Percentiles rank a stretch among this genome's conserved stretches.
Conservation (phyloP, 2,329 filamentous ascomycete genomes). For the Scytalidium sp. region DNA sequence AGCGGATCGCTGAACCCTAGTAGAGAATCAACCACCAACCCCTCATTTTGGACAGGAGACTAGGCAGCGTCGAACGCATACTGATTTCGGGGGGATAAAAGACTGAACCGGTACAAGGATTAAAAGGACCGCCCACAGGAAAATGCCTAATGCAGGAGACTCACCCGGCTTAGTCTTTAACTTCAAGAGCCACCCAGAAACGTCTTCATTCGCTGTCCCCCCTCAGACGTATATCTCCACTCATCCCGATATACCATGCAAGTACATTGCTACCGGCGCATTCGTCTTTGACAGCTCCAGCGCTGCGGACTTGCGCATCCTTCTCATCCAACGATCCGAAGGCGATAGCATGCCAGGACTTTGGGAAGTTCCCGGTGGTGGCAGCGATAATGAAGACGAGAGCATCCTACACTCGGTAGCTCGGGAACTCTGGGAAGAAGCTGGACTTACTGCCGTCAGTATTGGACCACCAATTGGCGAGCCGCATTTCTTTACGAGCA, state of each 20-base stretch:
- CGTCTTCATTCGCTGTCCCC: not conserved
- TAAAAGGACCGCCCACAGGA: too few relatives aligned
- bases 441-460: conserved; percentile 30
- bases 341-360: conserved; percentile 26
- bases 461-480: not conserved
- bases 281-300: not conserved
- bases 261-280: not conserved
- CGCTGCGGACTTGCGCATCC: not conserved
- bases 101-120: too few relatives aligned
- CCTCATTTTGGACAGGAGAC: too few relatives aligned
- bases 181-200: too few relatives aligned
- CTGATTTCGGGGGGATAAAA: too few relatives aligned
- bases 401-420: conserved; percentile 41
- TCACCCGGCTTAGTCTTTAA: too few relatives aligned
- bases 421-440: conserved; percentile 47
- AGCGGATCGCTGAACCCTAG: too few relatives aligned
- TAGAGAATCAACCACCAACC: too few relatives aligned
- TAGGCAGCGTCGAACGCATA: too few relatives aligned
- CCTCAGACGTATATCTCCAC: not conserved
- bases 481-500: not conserved
- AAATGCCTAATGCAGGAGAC: too few relatives aligned
- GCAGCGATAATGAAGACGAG: conserved; percentile 37
- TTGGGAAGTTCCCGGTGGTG: conserved; percentile 50
- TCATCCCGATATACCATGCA: not conserved
- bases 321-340: not conserved